Conservation (phyloP, 2,329 filamentous ascomycete species). For the Fusarium decemcellulare region DNA sequence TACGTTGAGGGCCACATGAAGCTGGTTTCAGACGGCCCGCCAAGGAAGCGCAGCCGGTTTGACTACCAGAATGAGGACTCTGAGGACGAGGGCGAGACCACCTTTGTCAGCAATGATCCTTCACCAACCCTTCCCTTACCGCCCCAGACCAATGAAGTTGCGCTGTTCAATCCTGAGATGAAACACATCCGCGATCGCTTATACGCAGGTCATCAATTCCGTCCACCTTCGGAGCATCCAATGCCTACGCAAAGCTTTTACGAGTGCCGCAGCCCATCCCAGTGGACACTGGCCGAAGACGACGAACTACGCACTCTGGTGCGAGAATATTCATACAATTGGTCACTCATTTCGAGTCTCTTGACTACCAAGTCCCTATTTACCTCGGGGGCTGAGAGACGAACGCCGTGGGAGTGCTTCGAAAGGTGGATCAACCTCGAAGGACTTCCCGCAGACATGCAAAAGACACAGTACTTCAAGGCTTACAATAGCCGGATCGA, state of each 20-base stretch:
- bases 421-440: slow-evolving; percentile 96
- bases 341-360: slow-evolving; percentile 92
- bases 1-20: slow-evolving; percentile 87
- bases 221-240: slow-evolving; percentile 89
- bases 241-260: slow-evolving; percentile 96
- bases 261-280: slow-evolving; percentile 86
- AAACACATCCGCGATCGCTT: slow-evolving; percentile 91
- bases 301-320: slow-evolving; percentile 89
- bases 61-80: slow-evolving; percentile 82
- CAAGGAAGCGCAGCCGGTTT: slow-evolving; percentile 85
- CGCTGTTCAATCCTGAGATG: slow-evolving; percentile 90
- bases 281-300: slow-evolving; percentile 93
- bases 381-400: slow-evolving; percentile 87
- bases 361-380: slow-evolving; percentile 82
- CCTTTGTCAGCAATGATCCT: slow-evolving; percentile 69
- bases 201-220: slow-evolving; percentile 92
- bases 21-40: slow-evolving; percentile 75
- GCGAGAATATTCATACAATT: slow-evolving; percentile 96
- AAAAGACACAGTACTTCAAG: slow-evolving; percentile 96
- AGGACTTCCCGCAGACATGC: slow-evolving; percentile 91
- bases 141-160: slow-evolving; percentile 82
- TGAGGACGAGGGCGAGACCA: slow-evolving; percentile 69
- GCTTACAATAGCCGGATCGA: slow-evolving; percentile 74
- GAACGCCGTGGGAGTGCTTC: slow-evolving; percentile 99
- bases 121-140: slow-evolving; percentile 65